Evolutionary conservation across 192 early-diverging fungal species (phyloP), one percentile per base, ranked within the genome.

Genomic region (Coemansia sp.): DNA sequence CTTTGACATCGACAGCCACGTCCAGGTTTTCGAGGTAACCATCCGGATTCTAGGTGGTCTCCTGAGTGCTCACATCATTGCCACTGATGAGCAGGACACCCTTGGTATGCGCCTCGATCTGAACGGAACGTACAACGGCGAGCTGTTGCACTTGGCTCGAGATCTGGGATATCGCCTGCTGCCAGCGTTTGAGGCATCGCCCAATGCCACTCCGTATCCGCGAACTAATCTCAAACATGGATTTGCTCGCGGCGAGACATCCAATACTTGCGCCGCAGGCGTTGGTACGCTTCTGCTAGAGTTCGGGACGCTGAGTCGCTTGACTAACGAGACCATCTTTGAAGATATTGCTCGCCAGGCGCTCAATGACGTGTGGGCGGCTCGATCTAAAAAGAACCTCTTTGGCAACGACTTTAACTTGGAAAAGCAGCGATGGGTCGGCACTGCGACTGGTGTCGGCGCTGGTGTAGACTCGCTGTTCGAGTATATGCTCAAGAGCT

Each of bases 1-100:
- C 23, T 96, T 96, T 70, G 83, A 96, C 72, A 81, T 89, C 64
- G 89, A 99, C 77, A 89, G 85, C 56, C 86, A 91, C 52, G 93
- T 99, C 6, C 94, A 96, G 76, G 93, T 97, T 11, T 99, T 99
- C 84, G 96, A 99, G 80, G 86, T 91, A 25, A 96, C 93, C 36
- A 99, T 99, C 57, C 82, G 96, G 25, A 86, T 92, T 50, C 76
- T 99, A 12, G 96, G 96, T 3, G 93, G 89, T 6, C 82, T 97
- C 64, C 68, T 98, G 6, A 93, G 94, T 7, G 96, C 88, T 11
- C 96, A 98, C 67, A 77, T 93, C 31, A 86, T 95, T 37, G 94
- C 94, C 1, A 86, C 86, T 0, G 90, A 93, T 68, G 75, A 81
- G 7, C 47, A 69, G 3, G 84, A 88, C 34, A 84, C 87, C 6